Conservation (phyloP, 169 alveolate genomes). For the Toxoplasma gondii region DNA sequence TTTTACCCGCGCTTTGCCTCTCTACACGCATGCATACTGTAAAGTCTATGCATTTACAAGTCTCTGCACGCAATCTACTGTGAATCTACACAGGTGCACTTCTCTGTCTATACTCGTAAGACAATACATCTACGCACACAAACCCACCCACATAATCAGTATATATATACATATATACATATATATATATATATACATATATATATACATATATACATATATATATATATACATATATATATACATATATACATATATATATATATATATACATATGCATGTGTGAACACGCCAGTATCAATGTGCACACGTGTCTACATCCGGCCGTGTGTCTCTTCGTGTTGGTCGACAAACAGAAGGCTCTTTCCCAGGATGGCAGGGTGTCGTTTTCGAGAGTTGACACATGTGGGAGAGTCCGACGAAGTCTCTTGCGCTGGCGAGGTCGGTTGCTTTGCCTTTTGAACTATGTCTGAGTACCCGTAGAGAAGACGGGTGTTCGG, state of each 20-base stretch:
- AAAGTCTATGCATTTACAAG: too few relatives aligned
- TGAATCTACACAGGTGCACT: too few relatives aligned
- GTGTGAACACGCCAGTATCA: neutral
- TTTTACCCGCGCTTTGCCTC: too few relatives aligned
- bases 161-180: neutral
- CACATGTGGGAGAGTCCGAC: neutral
- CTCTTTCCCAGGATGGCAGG: too few relatives aligned
- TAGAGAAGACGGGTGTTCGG: neutral
- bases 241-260: neutral
- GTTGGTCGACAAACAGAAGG: neutral
- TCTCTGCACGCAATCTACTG: too few relatives aligned
- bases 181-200: neutral
- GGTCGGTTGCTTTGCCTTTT: too few relatives aligned
- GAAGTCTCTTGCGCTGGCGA: too few relatives aligned
- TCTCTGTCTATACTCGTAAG: too few relatives aligned
- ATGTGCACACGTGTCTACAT: neutral
- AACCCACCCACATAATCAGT: neutral
- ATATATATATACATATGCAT: neutral
- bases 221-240: neutral
- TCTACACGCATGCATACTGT: too few relatives aligned
- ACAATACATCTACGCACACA: neutral
- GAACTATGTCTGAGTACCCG: neutral
- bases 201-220: neutral
- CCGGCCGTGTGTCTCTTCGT: neutral
- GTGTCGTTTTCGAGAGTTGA: neutral